A percentile compares a stretch with the other conserved stretches of the same genome.
phyloP scores from a whole-genome alignment of 169 alveolate genomes.

The Plasmodium falciparum region DNA sequence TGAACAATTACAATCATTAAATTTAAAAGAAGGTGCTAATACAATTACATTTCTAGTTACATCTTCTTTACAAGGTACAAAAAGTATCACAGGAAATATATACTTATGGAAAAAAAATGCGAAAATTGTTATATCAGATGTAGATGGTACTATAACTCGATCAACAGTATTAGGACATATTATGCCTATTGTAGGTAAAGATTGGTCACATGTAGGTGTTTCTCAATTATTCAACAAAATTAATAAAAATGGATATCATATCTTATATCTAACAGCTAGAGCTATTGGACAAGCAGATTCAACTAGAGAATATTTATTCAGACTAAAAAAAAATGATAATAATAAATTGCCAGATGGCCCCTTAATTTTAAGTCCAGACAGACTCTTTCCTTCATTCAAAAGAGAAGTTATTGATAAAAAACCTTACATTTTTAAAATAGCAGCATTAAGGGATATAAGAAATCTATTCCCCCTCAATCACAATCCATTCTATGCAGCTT shows the following conservation, averaged over 20 bases:
- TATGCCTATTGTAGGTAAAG: conserved; percentile 97
- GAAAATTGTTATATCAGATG: conserved; percentile 97
- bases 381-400: conserved; percentile 94
- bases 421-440: conserved; percentile 96
- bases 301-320: conserved; percentile 94
- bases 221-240: conserved; percentile 94
- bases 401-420: conserved; percentile 97
- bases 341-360: conserved; percentile 96
- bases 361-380: conserved; percentile 96
- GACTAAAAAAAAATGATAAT: conserved; percentile 90
- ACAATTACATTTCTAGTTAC: conserved; percentile 91
- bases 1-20: conserved; percentile 89
- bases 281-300: conserved; percentile 98
- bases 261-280: conserved; percentile 97
- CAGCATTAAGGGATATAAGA: conserved; percentile 95
- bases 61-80: conserved; percentile 92
- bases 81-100: conserved; percentile 92
- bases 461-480: conserved; percentile 92
- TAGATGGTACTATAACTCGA: conserved; percentile 98
- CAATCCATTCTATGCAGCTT: conserved; percentile 97
- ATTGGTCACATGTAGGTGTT: conserved; percentile 98
- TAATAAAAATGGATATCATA: conserved; percentile 94
- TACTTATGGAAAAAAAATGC: conserved; percentile 94
- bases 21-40: conserved; percentile 92
- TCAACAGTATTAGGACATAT: conserved; percentile 98